A percentile compares a stretch with the other conserved stretches of the same genome.
Conservation (phyloP, 2,329 filamentous ascomycete species). For the Cercospora nicotianae region DNA sequence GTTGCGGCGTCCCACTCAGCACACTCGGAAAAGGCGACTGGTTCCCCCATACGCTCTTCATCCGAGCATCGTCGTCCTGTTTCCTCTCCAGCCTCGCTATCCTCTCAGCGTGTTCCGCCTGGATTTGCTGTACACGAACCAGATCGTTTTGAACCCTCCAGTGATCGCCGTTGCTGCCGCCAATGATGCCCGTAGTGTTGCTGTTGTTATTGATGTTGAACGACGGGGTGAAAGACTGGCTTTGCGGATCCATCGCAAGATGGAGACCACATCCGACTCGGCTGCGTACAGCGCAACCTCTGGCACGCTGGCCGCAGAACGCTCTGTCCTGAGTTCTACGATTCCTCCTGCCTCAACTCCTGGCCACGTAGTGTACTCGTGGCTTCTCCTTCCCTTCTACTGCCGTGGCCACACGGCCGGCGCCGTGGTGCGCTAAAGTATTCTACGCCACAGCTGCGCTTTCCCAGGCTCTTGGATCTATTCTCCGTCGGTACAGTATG, state of each 20-base stretch:
- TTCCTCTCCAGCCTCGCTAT: slow-evolving; percentile 62
- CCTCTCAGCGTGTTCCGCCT: slow-evolving; percentile 62
- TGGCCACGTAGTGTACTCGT: neutral
- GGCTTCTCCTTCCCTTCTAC: slow-evolving; percentile 18
- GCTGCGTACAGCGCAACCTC: slow-evolving; percentile 13
- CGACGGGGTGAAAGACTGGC: slow-evolving; percentile 59
- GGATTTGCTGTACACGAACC: slow-evolving; percentile 60
- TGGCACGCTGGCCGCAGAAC: neutral
- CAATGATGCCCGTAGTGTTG: slow-evolving; percentile 31
- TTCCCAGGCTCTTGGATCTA: neutral
- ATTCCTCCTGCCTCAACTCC: neutral
- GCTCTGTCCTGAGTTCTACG: neutral
- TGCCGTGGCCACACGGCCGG: slow-evolving; percentile 19
- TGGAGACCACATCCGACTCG: slow-evolving; percentile 26
- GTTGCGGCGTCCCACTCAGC: slow-evolving; percentile 77
- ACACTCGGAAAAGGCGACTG: slow-evolving; percentile 85
- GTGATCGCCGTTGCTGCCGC: slow-evolving; percentile 52
- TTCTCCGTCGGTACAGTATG: neutral
- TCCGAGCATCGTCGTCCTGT: slow-evolving; percentile 61
- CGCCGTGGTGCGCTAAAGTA: slow-evolving; percentile 20
- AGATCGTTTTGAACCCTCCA: slow-evolving; percentile 66
- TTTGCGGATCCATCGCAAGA: slow-evolving; percentile 61
- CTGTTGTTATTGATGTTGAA: slow-evolving; percentile 18
- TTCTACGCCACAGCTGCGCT: slow-evolving; percentile 22
- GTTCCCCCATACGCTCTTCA: slow-evolving; percentile 86